These are phyloP conservation scores for Pseudomonodictys pantanalensis DNA, from an alignment of 495 filamentous ascomycete genomes.

Conservation along the genomic window DNA sequence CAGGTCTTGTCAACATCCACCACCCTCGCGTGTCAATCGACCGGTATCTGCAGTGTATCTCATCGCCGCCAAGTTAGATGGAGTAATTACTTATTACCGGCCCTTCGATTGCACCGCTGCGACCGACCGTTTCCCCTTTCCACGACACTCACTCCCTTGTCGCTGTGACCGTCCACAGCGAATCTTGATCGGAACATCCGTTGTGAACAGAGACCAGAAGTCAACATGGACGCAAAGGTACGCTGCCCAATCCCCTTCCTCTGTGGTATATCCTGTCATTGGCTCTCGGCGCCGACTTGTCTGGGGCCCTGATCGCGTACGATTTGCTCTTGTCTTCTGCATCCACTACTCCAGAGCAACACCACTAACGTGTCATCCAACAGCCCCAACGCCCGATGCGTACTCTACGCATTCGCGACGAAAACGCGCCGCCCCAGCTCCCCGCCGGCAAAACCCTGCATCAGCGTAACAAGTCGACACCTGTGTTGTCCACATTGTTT, in stretches of 20 bases:
- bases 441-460: constrained; percentile 60
- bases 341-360: no score
- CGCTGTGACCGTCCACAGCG: not conserved
- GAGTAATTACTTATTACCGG: constrained; percentile 30
- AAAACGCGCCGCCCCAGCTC: constrained; percentile 68
- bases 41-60: constrained; percentile 20
- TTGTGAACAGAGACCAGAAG: constrained; percentile 4
- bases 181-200: no score
- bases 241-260: not conserved
- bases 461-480: constrained; percentile 77
- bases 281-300: no score
- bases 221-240: constrained; percentile 47
- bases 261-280: not conserved
- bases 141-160: constrained; percentile 19
- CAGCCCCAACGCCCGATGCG: constrained; percentile 73
- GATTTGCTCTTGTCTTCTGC: no score
- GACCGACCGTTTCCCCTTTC: constrained; percentile 2
- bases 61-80: constrained; percentile 30
- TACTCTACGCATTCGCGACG: constrained; percentile 59
- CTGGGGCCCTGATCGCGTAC: no score
- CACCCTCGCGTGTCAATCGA: constrained; percentile 12
- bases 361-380: constrained; percentile 19
- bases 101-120: constrained; percentile 27
- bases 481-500: constrained; percentile 59
- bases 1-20: constrained; percentile 14